These are phyloP conservation scores for Alternaria panax DNA, from an alignment of 2,329 filamentous ascomycete species.

Conservation along the genomic window DNA sequence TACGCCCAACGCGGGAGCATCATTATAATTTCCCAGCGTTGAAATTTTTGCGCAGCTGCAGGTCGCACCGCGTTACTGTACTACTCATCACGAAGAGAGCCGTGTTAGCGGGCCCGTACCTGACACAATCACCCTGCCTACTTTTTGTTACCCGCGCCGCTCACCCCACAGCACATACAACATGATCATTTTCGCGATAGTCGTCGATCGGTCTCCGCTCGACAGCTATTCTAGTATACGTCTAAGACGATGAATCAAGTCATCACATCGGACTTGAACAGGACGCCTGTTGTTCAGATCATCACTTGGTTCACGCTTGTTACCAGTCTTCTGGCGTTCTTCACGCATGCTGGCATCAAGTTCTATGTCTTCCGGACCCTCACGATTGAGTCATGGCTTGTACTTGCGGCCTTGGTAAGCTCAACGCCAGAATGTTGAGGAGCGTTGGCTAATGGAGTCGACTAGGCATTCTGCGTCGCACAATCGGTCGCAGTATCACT, in stretches of 20 bases:
- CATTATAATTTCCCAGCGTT: background rate
- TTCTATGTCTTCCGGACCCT: conserved; percentile 27
- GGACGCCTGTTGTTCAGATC: conserved; percentile 35
- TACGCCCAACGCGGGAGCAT: background rate
- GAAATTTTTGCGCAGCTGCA: background rate
- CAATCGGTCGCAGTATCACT: conserved; percentile 29
- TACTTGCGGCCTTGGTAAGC: conserved; percentile 26
- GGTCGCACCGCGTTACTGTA: background rate
- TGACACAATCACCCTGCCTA: background rate
- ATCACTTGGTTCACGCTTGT: conserved; percentile 31
- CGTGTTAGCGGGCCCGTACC: conserved; percentile 4
- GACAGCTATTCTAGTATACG: conserved; percentile 5
- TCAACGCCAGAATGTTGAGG: too few relatives aligned
- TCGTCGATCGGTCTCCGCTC: conserved; percentile 1
- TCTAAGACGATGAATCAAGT: conserved; percentile 20
- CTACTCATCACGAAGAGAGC: conserved; percentile 4
- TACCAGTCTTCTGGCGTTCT: conserved; percentile 27
- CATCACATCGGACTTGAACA: conserved; percentile 26
- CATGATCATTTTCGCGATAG: conserved; percentile 6
- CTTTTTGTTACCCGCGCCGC: background rate
- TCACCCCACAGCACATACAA: conserved; percentile 9
- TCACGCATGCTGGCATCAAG: conserved; percentile 30
- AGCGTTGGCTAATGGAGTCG: background rate
- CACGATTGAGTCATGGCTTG: conserved; percentile 23
- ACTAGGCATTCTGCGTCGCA: conserved; percentile 24